A percentile compares a stretch with the other conserved stretches of the same genome.
Evolutionary conservation across 257 asterid species (phyloP).

Genomic region (Rubia yunnanensis): DNA sequence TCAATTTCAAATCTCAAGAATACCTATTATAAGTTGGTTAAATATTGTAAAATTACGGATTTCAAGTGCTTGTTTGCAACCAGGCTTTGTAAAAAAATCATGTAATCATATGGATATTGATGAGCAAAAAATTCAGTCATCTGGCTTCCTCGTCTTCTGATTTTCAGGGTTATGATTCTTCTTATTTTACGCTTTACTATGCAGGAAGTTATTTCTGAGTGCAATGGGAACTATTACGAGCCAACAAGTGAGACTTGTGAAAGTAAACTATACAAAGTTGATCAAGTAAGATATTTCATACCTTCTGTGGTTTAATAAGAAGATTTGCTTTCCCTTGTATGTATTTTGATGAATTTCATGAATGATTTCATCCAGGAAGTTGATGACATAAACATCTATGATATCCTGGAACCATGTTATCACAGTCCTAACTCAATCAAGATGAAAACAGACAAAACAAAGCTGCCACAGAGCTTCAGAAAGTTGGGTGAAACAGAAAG

Average conservation of each 20-base stretch:
- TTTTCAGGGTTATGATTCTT: not conserved
- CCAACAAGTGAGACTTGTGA: constrained; percentile 41
- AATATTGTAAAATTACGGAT: not conserved
- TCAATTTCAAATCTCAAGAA: not conserved
- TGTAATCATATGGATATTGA: not conserved
- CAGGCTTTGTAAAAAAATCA: not conserved
- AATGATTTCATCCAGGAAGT: constrained; percentile 39
- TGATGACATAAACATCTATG: constrained; percentile 51
- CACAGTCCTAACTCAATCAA: constrained; percentile 34
- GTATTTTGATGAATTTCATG: not conserved
- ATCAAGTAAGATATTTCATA: constrained; percentile 34
- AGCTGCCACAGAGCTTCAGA: constrained; percentile 77
- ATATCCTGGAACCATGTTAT: constrained; percentile 92
- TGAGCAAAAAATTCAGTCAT: too few relatives aligned
- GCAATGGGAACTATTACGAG: constrained; percentile 60
- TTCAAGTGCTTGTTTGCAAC: not conserved
- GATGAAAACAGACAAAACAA: constrained; percentile 24
- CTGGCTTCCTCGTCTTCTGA: not conserved
- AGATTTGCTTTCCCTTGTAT: not conserved
- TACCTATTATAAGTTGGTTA: not conserved
- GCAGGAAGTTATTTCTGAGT: constrained; percentile 54
- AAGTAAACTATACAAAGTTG: constrained; percentile 40
- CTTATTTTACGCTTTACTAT: not conserved
- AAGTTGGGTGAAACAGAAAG: constrained; percentile 85
- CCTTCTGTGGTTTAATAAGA: not conserved